Base-by-base conservation (phyloP, 805 yeast species). In the Nakazawaea sp. region DNA sequence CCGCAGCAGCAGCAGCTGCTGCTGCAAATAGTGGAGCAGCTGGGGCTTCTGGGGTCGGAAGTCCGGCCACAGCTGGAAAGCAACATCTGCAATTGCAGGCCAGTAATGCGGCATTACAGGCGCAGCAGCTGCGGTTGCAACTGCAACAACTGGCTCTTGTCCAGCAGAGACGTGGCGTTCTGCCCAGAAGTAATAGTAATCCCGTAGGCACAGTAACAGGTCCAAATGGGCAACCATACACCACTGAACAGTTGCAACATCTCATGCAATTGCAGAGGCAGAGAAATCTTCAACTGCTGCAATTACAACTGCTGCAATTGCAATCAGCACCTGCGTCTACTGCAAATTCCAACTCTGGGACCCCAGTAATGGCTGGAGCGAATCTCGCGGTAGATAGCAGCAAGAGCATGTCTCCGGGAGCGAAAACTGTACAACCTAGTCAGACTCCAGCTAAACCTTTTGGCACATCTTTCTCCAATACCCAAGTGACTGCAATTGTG, bases 401-500 rank as follows among this genome's bases (percentile, higher is more conserved):
- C 9, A 20, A 29, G 21, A 29, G 24, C 18, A 18, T 37, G 18
- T 27, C 35, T 13, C 30, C 43, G 17, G 18, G 26, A 13, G 33
- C 29, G 20, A 29, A 42, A 13, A 29, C 30, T 16, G 30, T 38
- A 5, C 18, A 21, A 20, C 25, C 17, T 12, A 30, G 21, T 8
- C 20, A 12, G 8, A 10, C 20, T 13, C 9, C 33, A 6, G 33
- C 31, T 5, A 38, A 33, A 20, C 15, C 7, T 21, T 18, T 21
- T 9, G 21, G 27, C 5, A 21, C 36, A 2, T 27, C 36, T 10
- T 71, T 76, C 53, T 70, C 77, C 0, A 75, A 78, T 11, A 72
- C 78, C 1, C 85, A 79, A 46, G 81, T 79, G 4, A 69, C 82
- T 8, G 79, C 82, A 1, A 69, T 79, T 29, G 72, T 79, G 40